phyloP scores from a whole-genome alignment of 768 basidiomycete species.

The Tricholoma matsutake region DNA sequence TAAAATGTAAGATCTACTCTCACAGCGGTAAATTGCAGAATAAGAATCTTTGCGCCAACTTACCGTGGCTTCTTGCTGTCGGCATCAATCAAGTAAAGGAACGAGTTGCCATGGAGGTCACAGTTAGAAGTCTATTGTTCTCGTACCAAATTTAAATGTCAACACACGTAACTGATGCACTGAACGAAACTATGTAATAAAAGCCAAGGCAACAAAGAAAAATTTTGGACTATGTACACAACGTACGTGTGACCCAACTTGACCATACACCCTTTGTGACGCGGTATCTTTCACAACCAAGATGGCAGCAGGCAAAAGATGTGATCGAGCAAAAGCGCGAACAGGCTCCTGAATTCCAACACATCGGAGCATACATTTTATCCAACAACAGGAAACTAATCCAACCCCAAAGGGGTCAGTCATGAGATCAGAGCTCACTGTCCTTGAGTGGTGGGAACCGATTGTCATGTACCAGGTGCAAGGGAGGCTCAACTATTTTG shows the following conservation, averaged over 20 bases:
- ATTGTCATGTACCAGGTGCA: conserved; percentile 35
- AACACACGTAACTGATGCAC: neutral
- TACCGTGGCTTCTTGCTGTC: neutral
- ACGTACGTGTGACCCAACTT: no score
- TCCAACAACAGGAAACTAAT: neutral
- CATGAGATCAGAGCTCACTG: neutral
- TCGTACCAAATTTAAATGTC: no score
- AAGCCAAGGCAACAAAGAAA: no score
- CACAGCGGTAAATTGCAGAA: neutral
- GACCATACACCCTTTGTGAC: no score
- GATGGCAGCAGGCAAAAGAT: no score
- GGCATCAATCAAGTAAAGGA: neutral
- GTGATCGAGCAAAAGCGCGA: no score
- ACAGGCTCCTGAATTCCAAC: neutral
- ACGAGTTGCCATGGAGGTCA: neutral
- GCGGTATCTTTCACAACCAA: no score
- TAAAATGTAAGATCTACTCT: conserved; percentile 1
- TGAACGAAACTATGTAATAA: no score
- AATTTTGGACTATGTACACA: no score
- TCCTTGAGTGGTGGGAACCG: conserved; percentile 23
- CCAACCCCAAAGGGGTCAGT: neutral
- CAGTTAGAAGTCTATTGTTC: neutral
- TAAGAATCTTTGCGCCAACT: neutral
- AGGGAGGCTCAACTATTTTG: conserved; percentile 28
- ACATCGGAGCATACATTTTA: neutral